Percentiles rank a stretch among this genome's conserved stretches.
Evolutionary conservation across 768 basidiomycete species (phyloP).

Genomic region (Mycena floridula): DNA sequence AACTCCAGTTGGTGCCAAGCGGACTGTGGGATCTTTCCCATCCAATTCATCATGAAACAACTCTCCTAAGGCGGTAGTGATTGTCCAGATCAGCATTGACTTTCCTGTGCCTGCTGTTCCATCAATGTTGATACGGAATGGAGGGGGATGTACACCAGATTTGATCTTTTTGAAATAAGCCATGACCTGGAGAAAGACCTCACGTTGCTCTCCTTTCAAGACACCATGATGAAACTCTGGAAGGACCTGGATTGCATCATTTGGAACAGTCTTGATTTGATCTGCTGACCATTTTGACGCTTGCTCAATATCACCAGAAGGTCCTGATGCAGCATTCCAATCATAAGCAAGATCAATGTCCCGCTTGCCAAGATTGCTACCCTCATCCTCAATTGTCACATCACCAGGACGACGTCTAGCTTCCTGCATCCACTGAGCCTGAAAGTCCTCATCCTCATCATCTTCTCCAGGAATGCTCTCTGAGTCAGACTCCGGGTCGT

Average conservation of each 20-base stretch:
- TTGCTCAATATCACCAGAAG: conserved; percentile 1
- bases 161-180: conserved; percentile 8
- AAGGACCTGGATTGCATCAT: conserved; percentile 16
- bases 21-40: conserved; percentile 13
- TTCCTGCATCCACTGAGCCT: conserved; percentile 17
- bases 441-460: conserved; percentile 5
- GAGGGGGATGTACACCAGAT: conserved; percentile 2
- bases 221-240: conserved; percentile 7
- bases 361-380: conserved; percentile 9
- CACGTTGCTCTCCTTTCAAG: conserved; percentile 8
- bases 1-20: conserved; percentile 19
- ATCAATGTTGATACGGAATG: conserved; percentile 18
- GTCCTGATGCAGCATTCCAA: conserved; percentile 13
- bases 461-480: conserved; percentile 10
- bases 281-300: conserved; percentile 12
- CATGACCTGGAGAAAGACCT: conserved; percentile 10
- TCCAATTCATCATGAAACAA: conserved; percentile 6
- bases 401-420: conserved; percentile 11
- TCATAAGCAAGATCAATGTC: conserved; percentile 18
- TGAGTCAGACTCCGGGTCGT: conserved; percentile 7
- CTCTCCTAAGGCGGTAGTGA: conserved; percentile 14
- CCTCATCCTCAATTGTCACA: conserved; percentile 7
- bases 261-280: conserved; percentile 14
- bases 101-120: conserved; percentile 23
- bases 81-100: conserved; percentile 18